These are phyloP conservation scores for Sarcocystis neurona DNA, from an alignment of 169 alveolate genomes.

Conservation along the genomic window DNA sequence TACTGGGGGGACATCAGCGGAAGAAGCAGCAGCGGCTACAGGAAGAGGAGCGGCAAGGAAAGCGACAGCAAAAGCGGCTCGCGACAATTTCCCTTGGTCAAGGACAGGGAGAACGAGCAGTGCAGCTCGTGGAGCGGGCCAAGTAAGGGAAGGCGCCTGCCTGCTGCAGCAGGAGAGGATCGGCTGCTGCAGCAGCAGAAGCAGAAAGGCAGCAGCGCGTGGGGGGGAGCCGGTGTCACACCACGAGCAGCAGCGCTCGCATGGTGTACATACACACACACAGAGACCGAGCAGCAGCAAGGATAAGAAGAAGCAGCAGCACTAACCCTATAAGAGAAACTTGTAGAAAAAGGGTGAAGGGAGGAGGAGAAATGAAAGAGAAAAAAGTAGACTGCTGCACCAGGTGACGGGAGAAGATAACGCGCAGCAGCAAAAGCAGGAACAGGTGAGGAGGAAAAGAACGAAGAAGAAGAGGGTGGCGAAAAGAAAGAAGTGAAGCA, in stretches of 20 bases:
- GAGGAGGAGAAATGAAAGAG: background rate
- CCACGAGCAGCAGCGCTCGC: background rate
- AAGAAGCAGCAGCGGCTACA: too few species aligned
- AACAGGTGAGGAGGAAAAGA: background rate
- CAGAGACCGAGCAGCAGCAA: too few species aligned
- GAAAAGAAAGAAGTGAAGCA: background rate
- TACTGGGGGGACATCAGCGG: constrained; percentile 69
- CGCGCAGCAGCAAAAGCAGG: too few species aligned
- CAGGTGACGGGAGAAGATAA: too few species aligned
- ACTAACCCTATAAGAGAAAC: background rate
- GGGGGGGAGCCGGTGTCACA: background rate
- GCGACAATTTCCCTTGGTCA: constrained; percentile 91
- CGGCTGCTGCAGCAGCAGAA: background rate
- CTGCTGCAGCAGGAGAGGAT: constrained; percentile 80
- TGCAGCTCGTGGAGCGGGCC: constrained; percentile 82
- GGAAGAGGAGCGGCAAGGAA: too few species aligned
- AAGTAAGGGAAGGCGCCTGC: too few species aligned
- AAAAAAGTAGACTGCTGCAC: too few species aligned
- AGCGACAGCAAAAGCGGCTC: too few species aligned
- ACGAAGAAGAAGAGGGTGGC: background rate
- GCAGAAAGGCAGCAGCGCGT: constrained; percentile 73
- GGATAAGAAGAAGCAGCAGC: background rate
- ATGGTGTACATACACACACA: background rate
- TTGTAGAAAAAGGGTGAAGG: background rate
- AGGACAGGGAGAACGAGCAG: constrained; percentile 93